Base-by-base conservation (phyloP, 75 land plant genomes). In the Sequoia sempervirens region DNA sequence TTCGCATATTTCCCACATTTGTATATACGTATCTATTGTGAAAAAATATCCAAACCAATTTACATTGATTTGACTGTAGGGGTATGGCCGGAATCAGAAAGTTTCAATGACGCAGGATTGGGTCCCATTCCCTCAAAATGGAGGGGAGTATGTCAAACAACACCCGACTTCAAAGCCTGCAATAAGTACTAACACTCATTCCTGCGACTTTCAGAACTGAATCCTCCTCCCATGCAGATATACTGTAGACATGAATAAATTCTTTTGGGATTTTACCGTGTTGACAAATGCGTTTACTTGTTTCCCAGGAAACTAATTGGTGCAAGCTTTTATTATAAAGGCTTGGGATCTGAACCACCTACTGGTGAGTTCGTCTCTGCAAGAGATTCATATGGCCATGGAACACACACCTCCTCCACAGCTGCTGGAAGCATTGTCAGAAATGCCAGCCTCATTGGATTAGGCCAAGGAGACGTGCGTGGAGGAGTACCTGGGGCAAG, bases 21-120 rank as follows among this genome's bases (percentile, higher is more conserved):
- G 54, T 0, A 3, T 52, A 14, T 13, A 14, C 54, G 12, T 54
- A 54, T 54, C 3, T 18, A 17, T 18, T 54, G 23, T 54, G 58
- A 54, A 54, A 54, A 4, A 54, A 54, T 54, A 2, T 54, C 20
- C 4, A 2, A 14, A 4, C 18, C 4, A 4, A 54, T 17, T 15
- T 54, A 4, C 20, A 17, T 54, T 15, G 58, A 54, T 54, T 54
- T 46, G 53, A 26, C 11, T 80, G 68, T 80, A 93, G 95, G 95
- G 18, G 90, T 94, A 58, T 92, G 92, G 92, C 95, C 95, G 7
- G 95, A 94, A 78, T 90, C 93, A 54, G 90, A 90, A 34, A 90
- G 93, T 83, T 92, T 92, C 83, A 83, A 68, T 7, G 95, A 94
- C 50, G 30, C 84, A 2, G 91, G 92, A 14, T 80, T 90, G 32